Conservation (phyloP, 2,329 filamentous ascomycete genomes). For the Pseudocercospora fijiensis region DNA sequence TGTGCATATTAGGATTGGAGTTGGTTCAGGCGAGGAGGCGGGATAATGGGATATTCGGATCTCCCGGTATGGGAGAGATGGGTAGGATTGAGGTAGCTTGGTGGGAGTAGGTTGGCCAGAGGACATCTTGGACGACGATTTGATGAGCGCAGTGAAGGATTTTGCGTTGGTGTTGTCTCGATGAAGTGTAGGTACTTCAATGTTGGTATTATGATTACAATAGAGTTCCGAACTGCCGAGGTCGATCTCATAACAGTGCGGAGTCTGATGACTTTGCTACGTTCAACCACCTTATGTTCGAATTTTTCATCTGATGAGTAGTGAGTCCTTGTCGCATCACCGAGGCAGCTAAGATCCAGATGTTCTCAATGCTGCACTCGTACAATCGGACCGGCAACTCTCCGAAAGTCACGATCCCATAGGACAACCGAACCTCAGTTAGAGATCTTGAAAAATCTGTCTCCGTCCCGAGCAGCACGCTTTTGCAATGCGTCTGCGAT, state of each 20-base stretch:
- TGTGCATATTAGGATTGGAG: conserved; percentile 25
- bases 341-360: background rate
- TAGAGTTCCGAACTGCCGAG: background rate
- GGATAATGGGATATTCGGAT: conserved; percentile 27
- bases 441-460: background rate
- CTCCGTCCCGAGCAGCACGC: background rate
- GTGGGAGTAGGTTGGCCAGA: background rate
- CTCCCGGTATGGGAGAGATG: conserved; percentile 17
- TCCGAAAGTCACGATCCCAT: background rate
- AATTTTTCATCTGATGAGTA: background rate
- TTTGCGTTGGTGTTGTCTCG: background rate
- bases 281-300: background rate
- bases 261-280: background rate
- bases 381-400: background rate
- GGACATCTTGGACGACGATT: background rate
- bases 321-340: background rate
- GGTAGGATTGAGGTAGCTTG: background rate
- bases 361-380: background rate
- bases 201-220: background rate
- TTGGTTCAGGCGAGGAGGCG: conserved; percentile 18
- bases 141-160: background rate
- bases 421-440: background rate
- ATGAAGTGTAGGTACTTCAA: background rate
- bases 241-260: background rate
- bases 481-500: too few relatives aligned